Base-by-base conservation (phyloP, 2,329 filamentous ascomycete genomes). In the Lachnellula hyalina region DNA sequence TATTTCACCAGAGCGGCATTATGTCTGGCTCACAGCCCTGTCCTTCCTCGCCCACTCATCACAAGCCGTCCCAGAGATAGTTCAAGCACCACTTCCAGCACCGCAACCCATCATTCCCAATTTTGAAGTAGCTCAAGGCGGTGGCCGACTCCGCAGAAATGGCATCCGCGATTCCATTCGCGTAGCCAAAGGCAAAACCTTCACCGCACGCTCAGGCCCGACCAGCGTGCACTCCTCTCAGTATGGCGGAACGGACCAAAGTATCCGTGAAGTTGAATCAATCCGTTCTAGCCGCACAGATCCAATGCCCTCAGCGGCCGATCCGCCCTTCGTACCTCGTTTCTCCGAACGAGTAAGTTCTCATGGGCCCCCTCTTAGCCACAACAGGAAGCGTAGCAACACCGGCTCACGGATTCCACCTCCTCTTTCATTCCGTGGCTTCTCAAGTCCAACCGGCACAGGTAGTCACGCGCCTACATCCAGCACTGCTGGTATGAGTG, bases 1-100 rank as follows among this genome's bases (percentile, higher is more conserved):
- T 0, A 77, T 81, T 15, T 87, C 84, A 21, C 77, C 86, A 35
- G 94, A 97, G 62, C 85, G 94, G 15, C 94, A 99, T 71, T 96
- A 95, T 67, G 75, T 96, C 48, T 99, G 94, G 94, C 76, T 99
- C 55, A 96, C 90, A 19, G 90, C 94, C 0, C 77, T 99, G 19
- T 96, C 92, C 0, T 99, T 97, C 81, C 78, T 99, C 34, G 92
- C 93, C 12, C 91, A 96, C 69, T 96, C 92, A 0, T 84, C 87
- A 15, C 87, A 93, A 65, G 85, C 87, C 1, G 80, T 93, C 5
- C 89, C 90, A 2, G 89, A 94, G 51, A 82, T 91, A 15, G 75
- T 86, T 3, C 70, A 81, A 14, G 71, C 80, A 19, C 81, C 79
- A n/a, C 69, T 76, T 8, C 78, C 81, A 6, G 73, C 78, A 21